These are phyloP conservation scores for Saccharomycopsis selenospora DNA, from an alignment of 805 yeast species.

Conservation along the genomic window DNA sequence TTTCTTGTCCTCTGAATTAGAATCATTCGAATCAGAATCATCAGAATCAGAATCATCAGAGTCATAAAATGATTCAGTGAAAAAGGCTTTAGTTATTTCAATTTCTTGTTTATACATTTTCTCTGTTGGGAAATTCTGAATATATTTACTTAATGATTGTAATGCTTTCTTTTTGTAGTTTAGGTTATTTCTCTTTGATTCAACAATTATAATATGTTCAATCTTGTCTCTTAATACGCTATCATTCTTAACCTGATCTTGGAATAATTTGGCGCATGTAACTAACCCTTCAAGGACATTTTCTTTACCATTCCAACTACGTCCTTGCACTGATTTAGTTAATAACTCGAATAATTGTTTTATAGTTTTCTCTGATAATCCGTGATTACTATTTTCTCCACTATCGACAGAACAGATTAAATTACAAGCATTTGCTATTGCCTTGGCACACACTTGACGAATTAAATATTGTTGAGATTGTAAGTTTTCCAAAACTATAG, in stretches of 20 bases:
- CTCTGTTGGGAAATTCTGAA: conserved; percentile 31
- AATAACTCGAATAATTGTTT: conserved; percentile 43
- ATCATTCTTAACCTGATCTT: conserved; percentile 25
- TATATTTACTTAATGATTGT: conserved; percentile 44
- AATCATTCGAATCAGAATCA: conserved; percentile 24
- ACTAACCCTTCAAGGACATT: conserved; percentile 63
- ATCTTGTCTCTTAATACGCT: conserved; percentile 33
- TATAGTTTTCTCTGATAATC: conserved; percentile 25
- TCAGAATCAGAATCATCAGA: conserved; percentile 33
- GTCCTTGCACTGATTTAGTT: conserved; percentile 58
- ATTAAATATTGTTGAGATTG: conserved; percentile 52
- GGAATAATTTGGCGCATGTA: conserved; percentile 36
- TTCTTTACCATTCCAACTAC: conserved; percentile 89
- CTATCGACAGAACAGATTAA: conserved; percentile 34
- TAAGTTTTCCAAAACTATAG: conserved; percentile 42
- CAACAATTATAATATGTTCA: conserved; percentile 42
- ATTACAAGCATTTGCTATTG: conserved; percentile 53
- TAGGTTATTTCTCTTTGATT: conserved; percentile 59
- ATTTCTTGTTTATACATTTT: conserved; percentile 31
- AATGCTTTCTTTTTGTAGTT: conserved; percentile 54
- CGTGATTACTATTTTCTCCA: conserved; percentile 23
- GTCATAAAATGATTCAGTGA: conserved; percentile 35
- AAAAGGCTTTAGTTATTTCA: conserved; percentile 27
- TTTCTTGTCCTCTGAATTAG: conserved; percentile 24
- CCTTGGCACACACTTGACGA: conserved; percentile 62